A percentile compares a stretch with the other conserved stretches of the same genome.
Evolutionary conservation across 164 flowering plant species (phyloP).

Genomic region (Chloranthus sessilifolius): DNA sequence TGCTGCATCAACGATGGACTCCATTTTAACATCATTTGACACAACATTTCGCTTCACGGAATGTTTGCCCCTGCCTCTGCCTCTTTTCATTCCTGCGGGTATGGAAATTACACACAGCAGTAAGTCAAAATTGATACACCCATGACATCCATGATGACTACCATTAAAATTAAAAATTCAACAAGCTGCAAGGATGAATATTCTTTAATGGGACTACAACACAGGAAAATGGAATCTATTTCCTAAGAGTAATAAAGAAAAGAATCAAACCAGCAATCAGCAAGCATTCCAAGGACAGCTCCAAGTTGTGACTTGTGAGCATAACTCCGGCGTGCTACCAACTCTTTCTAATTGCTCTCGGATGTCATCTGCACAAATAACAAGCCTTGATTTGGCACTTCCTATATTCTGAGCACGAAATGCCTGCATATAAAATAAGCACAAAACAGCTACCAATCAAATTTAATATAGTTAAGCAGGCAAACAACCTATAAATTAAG

Average conservation of each 20-base stretch:
- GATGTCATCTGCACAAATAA: conserved; percentile 76
- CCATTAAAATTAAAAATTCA: too few species aligned
- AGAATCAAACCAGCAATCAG: conserved; percentile 82
- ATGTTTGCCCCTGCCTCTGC: conserved; percentile 3
- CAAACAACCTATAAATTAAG: background rate
- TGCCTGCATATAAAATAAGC: conserved; percentile 47
- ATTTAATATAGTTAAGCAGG: background rate
- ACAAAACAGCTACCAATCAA: background rate
- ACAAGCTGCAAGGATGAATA: too few species aligned
- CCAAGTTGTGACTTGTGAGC: conserved; percentile 99
- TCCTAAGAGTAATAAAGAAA: too few species aligned
- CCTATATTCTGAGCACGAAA: conserved; percentile 78
- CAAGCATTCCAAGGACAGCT: conserved; percentile 97
- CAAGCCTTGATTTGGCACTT: conserved; percentile 93
- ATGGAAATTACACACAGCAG: too few species aligned
- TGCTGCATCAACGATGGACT: background rate
- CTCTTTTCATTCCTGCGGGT: conserved; percentile 20
- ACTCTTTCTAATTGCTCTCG: conserved; percentile 58
- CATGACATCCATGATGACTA: too few species aligned
- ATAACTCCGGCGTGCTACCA: conserved; percentile 72
- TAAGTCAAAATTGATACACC: too few species aligned
- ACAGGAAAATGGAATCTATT: too few species aligned
- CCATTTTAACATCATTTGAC: conserved; percentile 12
- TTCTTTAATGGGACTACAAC: too few species aligned
- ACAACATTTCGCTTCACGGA: conserved; percentile 8